Evolutionary conservation across 768 basidiomycete genomes (phyloP), one percentile per base, ranked within the genome.

Genomic region (Gymnopilus junonius): DNA sequence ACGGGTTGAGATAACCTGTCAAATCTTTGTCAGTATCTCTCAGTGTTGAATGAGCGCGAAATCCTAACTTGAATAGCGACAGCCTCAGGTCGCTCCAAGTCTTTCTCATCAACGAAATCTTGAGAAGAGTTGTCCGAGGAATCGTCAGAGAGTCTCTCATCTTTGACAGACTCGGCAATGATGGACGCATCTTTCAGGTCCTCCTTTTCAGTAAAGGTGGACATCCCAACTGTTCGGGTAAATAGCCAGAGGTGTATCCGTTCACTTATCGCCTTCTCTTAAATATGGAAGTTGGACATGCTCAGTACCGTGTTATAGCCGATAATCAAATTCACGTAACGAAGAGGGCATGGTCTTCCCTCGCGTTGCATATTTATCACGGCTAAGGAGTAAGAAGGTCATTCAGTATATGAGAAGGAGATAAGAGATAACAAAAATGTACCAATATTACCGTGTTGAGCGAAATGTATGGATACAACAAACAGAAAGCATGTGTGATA

Each of bases 1-100:
- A 40, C 80, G 73, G 1, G 80, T 73, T 2, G 83, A 82, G 46
- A 85, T 76, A 59, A 85, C 78, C 83, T 83, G 53, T 48, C 17
- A 50, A 25, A 32, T 21, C 21, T 45, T 15, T 20, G 7, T 8
- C 8, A 35, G 45, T 37, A 51, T 29, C 23, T 29, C 34, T 12
- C 46, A 35, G 3, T 39, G 32, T 15, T 3, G 8, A 42, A 21
- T 50, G 27, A 37, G n/a, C 12, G 23, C 15, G 46, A 7, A 15
- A 7, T 32, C 40, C 64, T n/a, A 50, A 81, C 81, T 74, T 78
- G 72, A 23, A 76, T 66, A 8, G 82, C 80, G 25, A 83, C 81
- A 46, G 79, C 82, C 61, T 82, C 81, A 12, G 80, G 77, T 55
- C 77, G 77, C 67, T 77, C 66, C 61, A 83, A 76, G 55, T 80